A percentile compares a stretch with the other conserved stretches of the same genome.
These are phyloP conservation scores for Ramichloridium luteum DNA, from an alignment of 2,329 filamentous ascomycete genomes.

Conservation along the genomic window DNA sequence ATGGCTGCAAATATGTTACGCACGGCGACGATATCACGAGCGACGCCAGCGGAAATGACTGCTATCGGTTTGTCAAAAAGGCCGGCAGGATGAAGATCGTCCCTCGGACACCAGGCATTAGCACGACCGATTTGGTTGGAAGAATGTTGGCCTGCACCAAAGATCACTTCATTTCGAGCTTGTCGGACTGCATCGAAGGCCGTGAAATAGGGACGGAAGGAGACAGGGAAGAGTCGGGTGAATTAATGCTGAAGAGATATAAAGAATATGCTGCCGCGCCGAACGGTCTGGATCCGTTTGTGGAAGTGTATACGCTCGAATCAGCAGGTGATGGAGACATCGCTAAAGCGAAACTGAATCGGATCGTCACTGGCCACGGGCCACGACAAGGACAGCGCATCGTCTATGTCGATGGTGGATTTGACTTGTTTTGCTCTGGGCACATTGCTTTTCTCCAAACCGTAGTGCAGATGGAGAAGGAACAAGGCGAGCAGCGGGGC, in stretches of 20 bases:
- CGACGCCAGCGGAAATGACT: slow-evolving; percentile 85
- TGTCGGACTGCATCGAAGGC: slow-evolving; percentile 23
- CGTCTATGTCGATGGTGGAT: slow-evolving; percentile 92
- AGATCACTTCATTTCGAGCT: slow-evolving; percentile 77
- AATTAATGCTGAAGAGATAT: slow-evolving; percentile 65
- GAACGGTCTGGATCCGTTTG: slow-evolving; percentile 63
- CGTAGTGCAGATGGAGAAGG: slow-evolving; percentile 62
- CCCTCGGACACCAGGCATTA: slow-evolving; percentile 90
- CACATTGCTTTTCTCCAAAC: slow-evolving; percentile 88
- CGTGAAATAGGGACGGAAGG: slow-evolving; percentile 59
- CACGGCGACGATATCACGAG: slow-evolving; percentile 97
- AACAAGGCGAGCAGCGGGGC: slow-evolving; percentile 51
- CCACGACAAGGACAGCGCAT: slow-evolving; percentile 69
- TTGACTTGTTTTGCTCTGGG: slow-evolving; percentile 90
- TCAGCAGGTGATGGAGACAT: slow-evolving; percentile 3
- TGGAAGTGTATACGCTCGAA: slow-evolving; percentile 58
- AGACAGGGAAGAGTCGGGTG: slow-evolving; percentile 52
- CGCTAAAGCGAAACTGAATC: slow-evolving; percentile 53
- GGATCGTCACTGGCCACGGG: slow-evolving; percentile 57
- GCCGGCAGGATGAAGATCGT: slow-evolving; percentile 92
- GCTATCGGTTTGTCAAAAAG: slow-evolving; percentile 93
- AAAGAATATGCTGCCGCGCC: slow-evolving; percentile 78
- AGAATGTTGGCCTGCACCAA: slow-evolving; percentile 95
- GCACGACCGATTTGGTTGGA: slow-evolving; percentile 93
- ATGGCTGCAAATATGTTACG: slow-evolving; percentile 89